Base-by-base conservation (phyloP, 2,329 filamentous ascomycete species). In the Verticillium dahliae region DNA sequence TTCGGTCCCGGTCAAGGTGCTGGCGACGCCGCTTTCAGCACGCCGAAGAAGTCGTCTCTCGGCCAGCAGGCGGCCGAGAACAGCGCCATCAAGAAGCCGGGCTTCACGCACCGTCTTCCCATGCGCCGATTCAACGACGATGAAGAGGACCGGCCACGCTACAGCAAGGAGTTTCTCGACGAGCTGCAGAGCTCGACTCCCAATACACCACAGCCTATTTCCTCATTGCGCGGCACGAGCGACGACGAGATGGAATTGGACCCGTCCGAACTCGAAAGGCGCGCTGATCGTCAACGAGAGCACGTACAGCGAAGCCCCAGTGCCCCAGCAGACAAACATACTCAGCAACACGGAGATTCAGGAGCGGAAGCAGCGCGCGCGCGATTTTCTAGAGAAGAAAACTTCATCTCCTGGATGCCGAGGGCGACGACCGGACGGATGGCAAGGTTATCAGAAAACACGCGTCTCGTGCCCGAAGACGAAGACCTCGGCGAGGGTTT, bases 401-500 rank as follows among this genome's bases (percentile, higher is more conserved):
- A 88, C 60, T 90, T 86, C 69, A 83, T 91, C 55, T 85, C 87
- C 77, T 91, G 0, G 80, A 85, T 61, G 80, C 82, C 57, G 74
- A 76, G 35, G 75, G 78, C 22, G 70, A 71, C 34, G 71, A 75
- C 7, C 22, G 45, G 18, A 52, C 45, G 7, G 22, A 52, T 18
- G 22, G n/a, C 45, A 52, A 52, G 9, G 18, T 6, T 6, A 7
- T 52, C 81, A 60, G 78, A 80, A 62, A 84, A 92, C 64, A 90
- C 89, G 6, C 84, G 94, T 1, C 82, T 98, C 1, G 84, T 92
- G 6, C 85, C 83, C 52, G 92, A 97, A 38, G 94, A 98, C 68
- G 94, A 98, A 71, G 92, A 98, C 69, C 83, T 97, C 0, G 91
- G 90, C 41, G 95, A 98, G 76, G 93, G 92, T 0, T 98, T 96